These are phyloP conservation scores for Debaryomycetaceae sp. DNA, from an alignment of 1,139 yeast species.

Conservation along the genomic window DNA sequence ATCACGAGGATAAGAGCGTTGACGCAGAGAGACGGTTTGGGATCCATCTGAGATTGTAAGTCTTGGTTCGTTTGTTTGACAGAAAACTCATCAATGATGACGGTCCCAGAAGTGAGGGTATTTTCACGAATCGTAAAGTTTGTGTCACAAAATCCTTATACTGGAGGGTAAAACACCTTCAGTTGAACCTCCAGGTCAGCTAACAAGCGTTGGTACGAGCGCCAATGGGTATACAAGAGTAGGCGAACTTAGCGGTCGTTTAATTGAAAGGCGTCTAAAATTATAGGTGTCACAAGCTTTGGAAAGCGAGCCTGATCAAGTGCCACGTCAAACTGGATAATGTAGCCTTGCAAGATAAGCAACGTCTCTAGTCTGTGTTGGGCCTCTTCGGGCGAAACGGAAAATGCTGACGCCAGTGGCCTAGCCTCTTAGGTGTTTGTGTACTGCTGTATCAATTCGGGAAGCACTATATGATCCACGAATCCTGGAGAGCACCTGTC, in stretches of 20 bases:
- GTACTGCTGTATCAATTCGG: slow-evolving; percentile 42
- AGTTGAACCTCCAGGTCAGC: slow-evolving; percentile 56
- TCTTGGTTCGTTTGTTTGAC: slow-evolving; percentile 85
- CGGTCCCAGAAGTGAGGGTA: slow-evolving; percentile 61
- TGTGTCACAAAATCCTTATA: slow-evolving; percentile 78
- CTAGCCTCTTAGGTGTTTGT: slow-evolving; percentile 15
- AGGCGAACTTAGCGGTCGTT: slow-evolving; percentile 73
- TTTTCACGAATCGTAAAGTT: slow-evolving; percentile 73
- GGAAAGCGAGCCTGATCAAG: slow-evolving; percentile 30
- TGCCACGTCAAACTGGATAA: slow-evolving; percentile 33
- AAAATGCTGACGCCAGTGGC: slow-evolving; percentile 10
- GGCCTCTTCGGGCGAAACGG: slow-evolving; percentile 15
- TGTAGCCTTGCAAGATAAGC: slow-evolving; percentile 34
- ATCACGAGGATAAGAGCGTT: slow-evolving; percentile 74
- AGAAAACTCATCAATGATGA: slow-evolving; percentile 54
- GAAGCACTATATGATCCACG: slow-evolving; percentile 53
- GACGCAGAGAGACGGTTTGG: slow-evolving; percentile 73
- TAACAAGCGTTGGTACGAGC: slow-evolving; percentile 41
- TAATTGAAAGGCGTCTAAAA: slow-evolving; percentile 50
- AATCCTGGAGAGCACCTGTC: slow-evolving; percentile 46
- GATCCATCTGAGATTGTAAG: slow-evolving; percentile 76
- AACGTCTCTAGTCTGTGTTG: slow-evolving; percentile 27
- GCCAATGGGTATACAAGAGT: slow-evolving; percentile 53
- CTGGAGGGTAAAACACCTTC: slow-evolving; percentile 54
- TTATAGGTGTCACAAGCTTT: slow-evolving; percentile 47